phyloP scores from a whole-genome alignment of 768 basidiomycete species.

The Phylloporus sp. region DNA sequence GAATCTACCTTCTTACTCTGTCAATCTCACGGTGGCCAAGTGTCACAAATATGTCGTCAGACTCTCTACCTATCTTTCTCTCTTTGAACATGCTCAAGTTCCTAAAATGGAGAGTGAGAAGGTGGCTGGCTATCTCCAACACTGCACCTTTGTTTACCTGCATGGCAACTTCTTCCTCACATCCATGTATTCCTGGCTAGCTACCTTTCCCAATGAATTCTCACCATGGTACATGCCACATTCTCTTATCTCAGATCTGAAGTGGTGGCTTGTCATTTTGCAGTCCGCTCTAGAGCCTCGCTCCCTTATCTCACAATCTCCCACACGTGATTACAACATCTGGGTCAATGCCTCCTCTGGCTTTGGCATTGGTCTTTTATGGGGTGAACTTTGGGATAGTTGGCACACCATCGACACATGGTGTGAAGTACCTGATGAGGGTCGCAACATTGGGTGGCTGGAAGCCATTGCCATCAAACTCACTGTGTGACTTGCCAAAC shows the following conservation, averaged over 20 bases:
- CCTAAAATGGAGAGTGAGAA: too few species aligned
- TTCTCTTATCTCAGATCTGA: not conserved
- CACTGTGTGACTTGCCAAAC: not conserved
- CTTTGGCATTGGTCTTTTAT: not conserved
- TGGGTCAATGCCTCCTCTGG: not conserved
- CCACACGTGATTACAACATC: not conserved
- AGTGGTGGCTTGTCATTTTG: not conserved
- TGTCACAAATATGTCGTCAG: too few species aligned
- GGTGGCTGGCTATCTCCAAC: too few species aligned
- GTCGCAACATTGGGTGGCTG: not conserved
- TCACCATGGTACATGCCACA: not conserved
- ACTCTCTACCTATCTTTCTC: too few species aligned
- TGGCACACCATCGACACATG: not conserved
- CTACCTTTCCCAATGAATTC: too few species aligned
- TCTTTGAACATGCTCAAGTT: too few species aligned
- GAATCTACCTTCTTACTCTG: too few species aligned
- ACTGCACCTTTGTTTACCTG: too few species aligned
- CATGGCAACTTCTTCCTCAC: too few species aligned
- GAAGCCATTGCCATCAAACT: not conserved
- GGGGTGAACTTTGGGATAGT: not conserved
- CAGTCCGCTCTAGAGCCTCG: not conserved
- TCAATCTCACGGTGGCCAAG: too few species aligned
- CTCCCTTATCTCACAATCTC: not conserved
- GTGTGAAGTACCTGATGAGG: not conserved
- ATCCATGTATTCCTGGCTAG: too few species aligned